Conservation (phyloP, 805 yeast genomes). For the Candida ponderosae region DNA sequence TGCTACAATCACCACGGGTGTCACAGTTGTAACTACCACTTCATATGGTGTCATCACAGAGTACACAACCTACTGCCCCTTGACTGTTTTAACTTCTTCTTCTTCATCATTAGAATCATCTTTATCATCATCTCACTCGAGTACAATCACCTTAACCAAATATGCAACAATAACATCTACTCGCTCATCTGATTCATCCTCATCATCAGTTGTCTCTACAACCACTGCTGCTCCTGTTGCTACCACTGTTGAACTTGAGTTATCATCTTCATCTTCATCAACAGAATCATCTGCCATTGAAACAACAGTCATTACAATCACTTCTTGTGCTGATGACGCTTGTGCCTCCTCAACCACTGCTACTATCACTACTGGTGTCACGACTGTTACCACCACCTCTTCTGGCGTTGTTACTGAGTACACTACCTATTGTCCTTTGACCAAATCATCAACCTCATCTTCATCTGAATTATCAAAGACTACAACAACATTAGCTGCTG, state of each 20-base stretch:
- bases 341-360: constrained; percentile 6
- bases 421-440: constrained; percentile 1
- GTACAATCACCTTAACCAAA: background rate
- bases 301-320: constrained; percentile 5
- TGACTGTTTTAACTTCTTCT: constrained; percentile 8
- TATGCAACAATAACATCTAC: no score
- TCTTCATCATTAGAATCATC: constrained; percentile 9
- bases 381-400: constrained; percentile 6
- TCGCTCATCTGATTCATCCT: background rate
- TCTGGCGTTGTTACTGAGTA: constrained; percentile 1
- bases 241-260: background rate
- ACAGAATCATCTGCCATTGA: background rate
- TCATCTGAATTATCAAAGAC: no score
- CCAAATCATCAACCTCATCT: background rate
- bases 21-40: constrained; percentile 15
- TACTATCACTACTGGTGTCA: constrained; percentile 11
- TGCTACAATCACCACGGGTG: constrained; percentile 10
- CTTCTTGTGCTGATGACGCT: constrained; percentile 9
- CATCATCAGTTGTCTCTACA: background rate
- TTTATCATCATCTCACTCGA: background rate
- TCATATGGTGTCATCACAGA: constrained; percentile 3
- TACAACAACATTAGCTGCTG: no score
- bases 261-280: constrained; percentile 1
- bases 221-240: background rate
- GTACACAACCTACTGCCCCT: constrained; percentile 19